Evolutionary conservation across 2,329 filamentous ascomycete species (phyloP).

Genomic region (Hypocreales sp.): DNA sequence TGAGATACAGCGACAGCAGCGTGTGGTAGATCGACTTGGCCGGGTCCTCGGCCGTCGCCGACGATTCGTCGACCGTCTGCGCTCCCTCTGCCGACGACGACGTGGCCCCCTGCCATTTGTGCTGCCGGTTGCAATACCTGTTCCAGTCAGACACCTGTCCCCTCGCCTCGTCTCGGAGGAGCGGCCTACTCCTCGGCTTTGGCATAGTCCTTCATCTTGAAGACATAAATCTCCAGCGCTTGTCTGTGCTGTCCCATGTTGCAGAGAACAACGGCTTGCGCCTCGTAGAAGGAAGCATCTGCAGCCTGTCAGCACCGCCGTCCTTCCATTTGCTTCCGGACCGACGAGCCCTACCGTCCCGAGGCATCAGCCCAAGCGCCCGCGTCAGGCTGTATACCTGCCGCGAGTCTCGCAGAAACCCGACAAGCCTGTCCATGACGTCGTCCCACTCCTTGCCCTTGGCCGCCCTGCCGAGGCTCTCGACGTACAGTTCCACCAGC

Average conservation of each 20-base stretch:
- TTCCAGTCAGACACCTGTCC: slow-evolving; percentile 6
- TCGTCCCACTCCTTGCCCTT: slow-evolving; percentile 35
- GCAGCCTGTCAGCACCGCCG: slow-evolving; percentile 3
- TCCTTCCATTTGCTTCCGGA: too few relatives aligned
- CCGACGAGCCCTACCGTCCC: slow-evolving; percentile 67
- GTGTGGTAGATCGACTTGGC: slow-evolving; percentile 79
- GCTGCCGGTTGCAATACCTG: slow-evolving; percentile 79
- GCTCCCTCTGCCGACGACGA: slow-evolving; percentile 16
- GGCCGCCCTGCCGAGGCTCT: slow-evolving; percentile 33
- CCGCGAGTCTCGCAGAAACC: slow-evolving; percentile 59
- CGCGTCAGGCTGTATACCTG: slow-evolving; percentile 63
- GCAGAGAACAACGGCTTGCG: slow-evolving; percentile 77
- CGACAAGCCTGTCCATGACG: slow-evolving; percentile 51
- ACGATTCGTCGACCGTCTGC: slow-evolving; percentile 16
- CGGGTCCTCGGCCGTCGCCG: slow-evolving; percentile 28
- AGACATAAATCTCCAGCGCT: slow-evolving; percentile 94
- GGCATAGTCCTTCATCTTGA: slow-evolving; percentile 70
- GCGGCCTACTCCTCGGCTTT: slow-evolving; percentile 79
- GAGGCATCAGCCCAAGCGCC: slow-evolving; percentile 63
- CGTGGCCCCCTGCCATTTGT: slow-evolving; percentile 41
- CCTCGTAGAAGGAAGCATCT: slow-evolving; percentile 80
- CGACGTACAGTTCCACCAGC: slow-evolving; percentile 54
- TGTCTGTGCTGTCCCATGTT: slow-evolving; percentile 95
- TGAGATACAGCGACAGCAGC: slow-evolving; percentile 76
- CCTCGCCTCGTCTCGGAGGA: not conserved